Evolutionary conservation across 1,139 yeast species (phyloP).

Genomic region (Sugiyamaella japonica): DNA sequence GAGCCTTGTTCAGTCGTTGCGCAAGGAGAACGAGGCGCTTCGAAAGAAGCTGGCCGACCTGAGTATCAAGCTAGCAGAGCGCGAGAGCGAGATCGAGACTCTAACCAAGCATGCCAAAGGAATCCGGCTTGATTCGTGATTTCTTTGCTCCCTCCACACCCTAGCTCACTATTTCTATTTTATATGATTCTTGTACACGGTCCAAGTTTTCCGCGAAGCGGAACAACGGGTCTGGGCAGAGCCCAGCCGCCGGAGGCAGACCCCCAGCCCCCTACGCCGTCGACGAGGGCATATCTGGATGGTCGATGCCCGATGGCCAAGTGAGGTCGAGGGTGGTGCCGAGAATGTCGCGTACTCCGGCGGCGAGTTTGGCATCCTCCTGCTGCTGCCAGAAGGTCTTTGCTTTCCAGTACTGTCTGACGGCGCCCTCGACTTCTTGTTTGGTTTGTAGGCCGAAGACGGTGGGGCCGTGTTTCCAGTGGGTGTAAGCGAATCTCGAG

Average conservation of each 20-base stretch:
- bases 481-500: conserved; percentile 66
- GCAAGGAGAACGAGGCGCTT: conserved; percentile 39
- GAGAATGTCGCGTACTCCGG: conserved; percentile 48
- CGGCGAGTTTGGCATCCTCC: conserved; percentile 46
- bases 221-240: too few species aligned
- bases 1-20: conserved; percentile 26
- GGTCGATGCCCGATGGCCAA: conserved; percentile 70
- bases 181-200: background rate
- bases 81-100: conserved; percentile 36
- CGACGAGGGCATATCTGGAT: conserved; percentile 25
- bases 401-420: conserved; percentile 58
- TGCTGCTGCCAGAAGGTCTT: conserved; percentile 37
- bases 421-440: conserved; percentile 62
- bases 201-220: background rate
- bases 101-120: conserved; percentile 20
- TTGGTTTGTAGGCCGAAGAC: conserved; percentile 73
- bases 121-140: background rate
- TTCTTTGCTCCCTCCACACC: background rate
- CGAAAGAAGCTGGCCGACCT: conserved; percentile 39
- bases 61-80: conserved; percentile 36
- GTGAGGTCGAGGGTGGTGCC: conserved; percentile 60
- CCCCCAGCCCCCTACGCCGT: too few species aligned
- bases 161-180: background rate
- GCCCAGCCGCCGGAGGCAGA: background rate
- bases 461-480: conserved; percentile 59